Percentiles rank a stretch among this genome's conserved stretches.
phyloP scores from a whole-genome alignment of 75 land plant genomes.

The Azolla pinnata region DNA sequence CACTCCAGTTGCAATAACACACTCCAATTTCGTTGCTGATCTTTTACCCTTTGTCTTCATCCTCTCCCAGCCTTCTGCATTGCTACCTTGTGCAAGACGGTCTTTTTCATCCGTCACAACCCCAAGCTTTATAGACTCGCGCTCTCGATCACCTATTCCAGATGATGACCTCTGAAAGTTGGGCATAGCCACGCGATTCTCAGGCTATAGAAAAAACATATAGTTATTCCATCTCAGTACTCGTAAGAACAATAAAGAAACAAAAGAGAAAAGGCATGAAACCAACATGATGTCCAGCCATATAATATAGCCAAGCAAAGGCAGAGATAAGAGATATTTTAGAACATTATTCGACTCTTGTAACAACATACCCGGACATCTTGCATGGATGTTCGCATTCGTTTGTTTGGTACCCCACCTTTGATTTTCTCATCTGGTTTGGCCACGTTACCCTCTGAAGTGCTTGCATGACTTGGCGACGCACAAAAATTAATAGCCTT shows the following conservation, averaged over 20 bases:
- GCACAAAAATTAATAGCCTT: constrained; percentile 22
- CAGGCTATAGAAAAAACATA: constrained; percentile 33
- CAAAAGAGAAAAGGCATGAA: too few species aligned
- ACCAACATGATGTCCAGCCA: too few species aligned
- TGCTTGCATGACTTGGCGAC: constrained; percentile 18
- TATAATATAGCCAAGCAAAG: too few species aligned
- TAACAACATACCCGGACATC: constrained; percentile 51
- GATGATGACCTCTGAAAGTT: constrained; percentile 38
- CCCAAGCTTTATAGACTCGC: constrained; percentile 43
- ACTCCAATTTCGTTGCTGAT: constrained; percentile 67
- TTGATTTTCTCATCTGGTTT: constrained; percentile 56
- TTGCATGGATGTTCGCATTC: constrained; percentile 69
- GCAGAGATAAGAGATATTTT: too few species aligned
- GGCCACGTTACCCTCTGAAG: constrained; percentile 23
- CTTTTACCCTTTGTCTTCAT: constrained; percentile 78
- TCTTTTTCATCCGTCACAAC: constrained; percentile 42
- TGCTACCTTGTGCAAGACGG: constrained; percentile 21
- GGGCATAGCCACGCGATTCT: constrained; percentile 32
- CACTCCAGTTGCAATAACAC: constrained; percentile 20
- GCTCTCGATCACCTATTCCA: constrained; percentile 46
- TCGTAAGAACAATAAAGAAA: too few species aligned
- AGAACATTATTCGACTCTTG: too few species aligned
- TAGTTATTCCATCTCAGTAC: too few species aligned
- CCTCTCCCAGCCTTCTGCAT: constrained; percentile 78
- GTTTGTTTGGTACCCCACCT: constrained; percentile 49